Evolutionary conservation across 768 basidiomycete genomes (phyloP).

Genomic region (Gyrodon lividus): DNA sequence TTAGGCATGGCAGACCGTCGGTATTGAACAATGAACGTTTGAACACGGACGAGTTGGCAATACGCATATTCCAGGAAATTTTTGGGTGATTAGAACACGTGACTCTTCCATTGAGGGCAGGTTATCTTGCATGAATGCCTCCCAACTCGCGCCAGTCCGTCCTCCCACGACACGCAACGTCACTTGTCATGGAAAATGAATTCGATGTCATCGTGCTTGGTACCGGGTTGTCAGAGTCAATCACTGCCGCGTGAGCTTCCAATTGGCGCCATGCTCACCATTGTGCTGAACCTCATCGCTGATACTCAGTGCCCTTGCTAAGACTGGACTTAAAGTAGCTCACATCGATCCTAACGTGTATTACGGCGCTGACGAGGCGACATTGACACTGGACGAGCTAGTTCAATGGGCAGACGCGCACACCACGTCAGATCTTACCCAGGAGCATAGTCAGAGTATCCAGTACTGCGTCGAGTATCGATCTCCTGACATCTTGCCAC

Average conservation of each 20-base stretch:
- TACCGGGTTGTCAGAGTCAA: conserved; percentile 83
- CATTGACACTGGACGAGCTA: conserved; percentile 79
- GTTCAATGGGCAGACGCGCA: conserved; percentile 58
- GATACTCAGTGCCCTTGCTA: conserved; percentile 72
- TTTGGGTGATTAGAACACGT: conserved; percentile 21
- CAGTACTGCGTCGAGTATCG: conserved; percentile 37
- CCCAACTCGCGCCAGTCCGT: not conserved
- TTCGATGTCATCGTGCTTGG: conserved; percentile 74
- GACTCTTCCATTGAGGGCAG: conserved; percentile 30
- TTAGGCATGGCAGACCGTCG: conserved; percentile 37
- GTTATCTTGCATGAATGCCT: no score
- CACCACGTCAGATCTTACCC: conserved; percentile 15
- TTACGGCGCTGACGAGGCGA: conserved; percentile 85
- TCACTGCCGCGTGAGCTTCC: conserved; percentile 77
- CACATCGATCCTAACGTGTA: conserved; percentile 84
- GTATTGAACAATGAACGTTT: no score
- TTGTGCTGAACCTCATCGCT: not conserved
- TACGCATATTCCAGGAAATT: conserved; percentile 11
- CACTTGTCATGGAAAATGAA: conserved; percentile 33
- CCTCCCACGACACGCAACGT: not conserved
- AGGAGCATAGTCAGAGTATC: not conserved
- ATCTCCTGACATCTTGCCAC: conserved; percentile 43
- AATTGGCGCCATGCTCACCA: not conserved
- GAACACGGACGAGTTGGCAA: not conserved
- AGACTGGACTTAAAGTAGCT: conserved; percentile 82